Conservation (phyloP, 2,329 filamentous ascomycete species). For the Diplodia sapinea region DNA sequence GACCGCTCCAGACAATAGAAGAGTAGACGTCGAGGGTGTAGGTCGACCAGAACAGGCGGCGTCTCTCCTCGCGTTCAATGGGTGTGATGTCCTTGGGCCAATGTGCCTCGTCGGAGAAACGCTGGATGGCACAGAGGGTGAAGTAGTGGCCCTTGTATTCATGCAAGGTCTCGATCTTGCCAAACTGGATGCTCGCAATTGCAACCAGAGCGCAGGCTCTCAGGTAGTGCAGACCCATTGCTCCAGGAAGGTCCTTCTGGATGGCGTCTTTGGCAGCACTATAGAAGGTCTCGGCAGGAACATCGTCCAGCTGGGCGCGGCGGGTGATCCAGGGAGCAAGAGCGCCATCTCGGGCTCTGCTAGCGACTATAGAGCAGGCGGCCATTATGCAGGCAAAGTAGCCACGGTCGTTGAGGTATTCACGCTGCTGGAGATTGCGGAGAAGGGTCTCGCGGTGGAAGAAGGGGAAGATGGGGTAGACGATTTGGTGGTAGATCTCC, state of each 20-base stretch:
- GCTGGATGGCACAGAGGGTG: conserved; percentile 56
- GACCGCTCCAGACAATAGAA: conserved; percentile 59
- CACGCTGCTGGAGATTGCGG: conserved; percentile 48
- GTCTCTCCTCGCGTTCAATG: conserved; percentile 57
- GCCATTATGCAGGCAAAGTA: conserved; percentile 61
- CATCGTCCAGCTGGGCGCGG: conserved; percentile 40
- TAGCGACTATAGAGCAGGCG: conserved; percentile 57
- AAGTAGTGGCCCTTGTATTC: conserved; percentile 59
- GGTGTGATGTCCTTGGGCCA: conserved; percentile 56
- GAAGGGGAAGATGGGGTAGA: conserved; percentile 61
- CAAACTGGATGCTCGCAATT: conserved; percentile 59
- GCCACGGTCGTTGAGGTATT: conserved; percentile 52
- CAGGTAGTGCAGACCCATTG: conserved; percentile 50
- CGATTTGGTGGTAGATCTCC: conserved; percentile 59
- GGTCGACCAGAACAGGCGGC: conserved; percentile 62
- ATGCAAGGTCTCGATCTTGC: conserved; percentile 57
- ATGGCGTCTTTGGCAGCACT: conserved; percentile 51
- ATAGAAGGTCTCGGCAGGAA: conserved; percentile 53
- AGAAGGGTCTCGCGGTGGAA: conserved; percentile 57
- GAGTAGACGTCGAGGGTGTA: conserved; percentile 63
- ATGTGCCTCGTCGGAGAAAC: conserved; percentile 59
- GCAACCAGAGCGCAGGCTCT: conserved; percentile 57
- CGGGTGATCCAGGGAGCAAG: conserved; percentile 48
- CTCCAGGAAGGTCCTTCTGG: conserved; percentile 46
- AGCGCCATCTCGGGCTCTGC: conserved; percentile 58